Evolutionary conservation across 345 rosid species (phyloP), one percentile per base, ranked within the genome.

Genomic region (Noccaea bulbosa): DNA sequence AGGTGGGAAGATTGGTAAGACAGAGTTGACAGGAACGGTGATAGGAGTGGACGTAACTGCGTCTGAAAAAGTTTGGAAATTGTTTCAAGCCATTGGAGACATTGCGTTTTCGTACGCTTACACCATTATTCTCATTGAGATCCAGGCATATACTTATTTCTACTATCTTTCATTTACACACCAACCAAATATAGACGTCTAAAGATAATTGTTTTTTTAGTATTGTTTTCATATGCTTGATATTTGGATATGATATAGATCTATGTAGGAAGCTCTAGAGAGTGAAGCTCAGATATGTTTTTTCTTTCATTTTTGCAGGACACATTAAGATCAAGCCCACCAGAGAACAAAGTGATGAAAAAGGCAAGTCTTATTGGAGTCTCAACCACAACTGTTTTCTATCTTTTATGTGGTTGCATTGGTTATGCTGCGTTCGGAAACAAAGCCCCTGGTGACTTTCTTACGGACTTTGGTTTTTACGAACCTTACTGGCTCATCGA

Each of bases 381-480:
- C 58, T 49, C 77, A 7, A 81, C 83, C 48, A 91, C 94, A 17
- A 87, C 98, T 30, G 4, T 79, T 39, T 93, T 93, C 85, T 93
- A 93, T 33, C 55, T 85, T 2, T 71, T 85, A 7, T 93, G 98
- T 30, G 97, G 96, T 20, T 81, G 89, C 51, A 0, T 89, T 3
- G 98, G 98, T 7, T 93, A 93, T 49, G 91, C 92, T 3, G 88
- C 98, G 0, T 93, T 93, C 12, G 98, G 98, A 3, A 93, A 89
- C 65, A 8, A 68, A 5, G 96, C 97, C 0, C 94, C 97, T 0
- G 98, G 97, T 50, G 88, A 91, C 75, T 84, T 93, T 81, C 91
- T 93, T 45, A 90, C 98, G 1, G 98, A 92, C 4, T 91, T 91
- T 11, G 98, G 94, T 7, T 93, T 91, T 80, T 87, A 80, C 38